Percentiles rank a stretch among this genome's conserved stretches.
These are phyloP conservation scores for Hemisphaericaspora lyxosophila DNA, from an alignment of 1,139 yeast genomes.

Conservation along the genomic window DNA sequence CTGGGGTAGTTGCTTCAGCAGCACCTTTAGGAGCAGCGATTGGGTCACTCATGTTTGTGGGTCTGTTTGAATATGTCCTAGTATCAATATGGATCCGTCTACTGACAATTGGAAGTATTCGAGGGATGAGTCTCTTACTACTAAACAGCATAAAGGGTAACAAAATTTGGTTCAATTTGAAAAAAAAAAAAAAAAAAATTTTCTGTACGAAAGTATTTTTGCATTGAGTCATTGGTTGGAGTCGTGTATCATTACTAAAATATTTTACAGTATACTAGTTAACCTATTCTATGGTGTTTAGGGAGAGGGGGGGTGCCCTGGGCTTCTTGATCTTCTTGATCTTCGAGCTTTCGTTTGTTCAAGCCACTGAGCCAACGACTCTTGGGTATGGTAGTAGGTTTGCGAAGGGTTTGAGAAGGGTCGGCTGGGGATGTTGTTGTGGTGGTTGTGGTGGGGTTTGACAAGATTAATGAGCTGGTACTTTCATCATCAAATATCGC, in stretches of 20 bases:
- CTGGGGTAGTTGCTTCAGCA: conserved; percentile 14
- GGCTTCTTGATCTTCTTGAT: neutral
- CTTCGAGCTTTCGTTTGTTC: conserved; percentile 15
- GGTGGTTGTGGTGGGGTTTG: conserved; percentile 7
- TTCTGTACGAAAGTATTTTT: neutral
- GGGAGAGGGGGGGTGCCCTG: too few species aligned
- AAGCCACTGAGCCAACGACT: conserved; percentile 26
- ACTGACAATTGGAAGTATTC: conserved; percentile 5
- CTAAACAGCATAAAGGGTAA: conserved; percentile 25
- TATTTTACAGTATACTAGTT: neutral
- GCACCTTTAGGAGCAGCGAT: conserved; percentile 13
- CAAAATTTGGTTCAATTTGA: too few species aligned
- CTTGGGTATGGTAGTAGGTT: neutral
- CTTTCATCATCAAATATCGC: conserved; percentile 19
- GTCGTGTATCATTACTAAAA: neutral
- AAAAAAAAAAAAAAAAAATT: neutral
- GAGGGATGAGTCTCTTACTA: conserved; percentile 18
- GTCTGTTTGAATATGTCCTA: conserved; percentile 10
- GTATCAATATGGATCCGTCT: conserved; percentile 7
- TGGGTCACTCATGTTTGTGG: conserved; percentile 6
- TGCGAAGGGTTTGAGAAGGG: conserved; percentile 2
- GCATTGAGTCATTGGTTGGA: neutral
- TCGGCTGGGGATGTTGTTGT: too few species aligned
- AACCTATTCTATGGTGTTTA: neutral
- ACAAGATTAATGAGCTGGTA: conserved; percentile 15